Evolutionary conservation across 768 basidiomycete species (phyloP).

Genomic region (Dacryopinax spathularia): DNA sequence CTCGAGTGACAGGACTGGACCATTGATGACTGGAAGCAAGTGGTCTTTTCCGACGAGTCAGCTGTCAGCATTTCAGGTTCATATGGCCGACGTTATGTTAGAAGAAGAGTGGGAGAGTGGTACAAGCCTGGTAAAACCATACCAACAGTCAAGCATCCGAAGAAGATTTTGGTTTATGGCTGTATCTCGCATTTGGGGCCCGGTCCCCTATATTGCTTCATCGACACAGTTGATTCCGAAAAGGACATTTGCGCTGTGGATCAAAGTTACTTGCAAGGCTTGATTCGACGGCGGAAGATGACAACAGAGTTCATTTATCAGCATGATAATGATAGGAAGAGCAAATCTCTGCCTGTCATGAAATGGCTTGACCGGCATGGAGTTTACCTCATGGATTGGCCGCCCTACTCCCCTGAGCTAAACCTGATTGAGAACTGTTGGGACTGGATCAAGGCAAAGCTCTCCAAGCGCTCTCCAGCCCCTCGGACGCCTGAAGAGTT

Average conservation of each 20-base stretch:
- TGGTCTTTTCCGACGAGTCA: neutral
- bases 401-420: no score
- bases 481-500: no score
- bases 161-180: neutral
- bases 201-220: neutral
- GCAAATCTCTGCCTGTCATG: no score
- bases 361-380: no score
- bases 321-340: no score
- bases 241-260: neutral
- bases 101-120: neutral
- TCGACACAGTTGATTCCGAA: neutral
- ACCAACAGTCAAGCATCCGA: neutral
- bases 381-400: no score
- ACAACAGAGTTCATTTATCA: no score
- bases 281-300: no score
- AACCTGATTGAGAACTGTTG: no score
- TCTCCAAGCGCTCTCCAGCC: no score
- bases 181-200: neutral
- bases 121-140: neutral
- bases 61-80: neutral
- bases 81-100: neutral
- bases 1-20: neutral
- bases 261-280: no score
- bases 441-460: no score
- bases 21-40: neutral